Conservation (phyloP, 1,284 basidiomycete genomes). For the Tetrapyrgos nigripes region DNA sequence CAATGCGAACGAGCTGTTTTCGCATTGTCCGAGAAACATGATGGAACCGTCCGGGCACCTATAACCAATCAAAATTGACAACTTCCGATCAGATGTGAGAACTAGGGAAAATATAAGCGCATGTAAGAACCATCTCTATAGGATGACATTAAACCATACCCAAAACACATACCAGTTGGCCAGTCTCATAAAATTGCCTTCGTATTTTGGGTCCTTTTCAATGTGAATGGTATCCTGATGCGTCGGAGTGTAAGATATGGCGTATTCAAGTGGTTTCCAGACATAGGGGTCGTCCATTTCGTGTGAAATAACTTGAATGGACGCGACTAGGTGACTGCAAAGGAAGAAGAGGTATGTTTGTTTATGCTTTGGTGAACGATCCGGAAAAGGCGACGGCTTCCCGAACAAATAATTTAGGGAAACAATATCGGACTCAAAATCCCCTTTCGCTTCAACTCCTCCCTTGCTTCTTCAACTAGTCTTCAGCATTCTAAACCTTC, state of each 20-base stretch:
- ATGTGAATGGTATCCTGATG: conserved; percentile 14
- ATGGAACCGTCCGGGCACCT: conserved; percentile 76
- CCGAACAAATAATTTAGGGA: no score
- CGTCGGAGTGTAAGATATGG: conserved; percentile 21
- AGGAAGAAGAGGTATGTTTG: no score
- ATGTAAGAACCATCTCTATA: neutral
- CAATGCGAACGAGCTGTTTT: conserved; percentile 61
- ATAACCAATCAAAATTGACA: conserved; percentile 5
- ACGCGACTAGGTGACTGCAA: no score
- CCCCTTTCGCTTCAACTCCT: no score
- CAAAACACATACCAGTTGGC: conserved; percentile 53
- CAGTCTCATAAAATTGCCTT: conserved; percentile 52
- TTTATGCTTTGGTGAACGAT: no score
- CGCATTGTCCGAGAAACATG: conserved; percentile 63
- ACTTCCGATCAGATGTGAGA: conserved; percentile 1
- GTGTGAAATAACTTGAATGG: no score
- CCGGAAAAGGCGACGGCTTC: no score
- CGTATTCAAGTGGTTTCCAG: conserved; percentile 31
- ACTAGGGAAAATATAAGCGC: neutral
- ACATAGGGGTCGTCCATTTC: no score
- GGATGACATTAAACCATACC: neutral
- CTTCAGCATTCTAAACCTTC: no score
- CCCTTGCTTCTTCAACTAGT: no score
- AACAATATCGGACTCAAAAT: no score
- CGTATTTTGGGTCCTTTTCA: conserved; percentile 27